Evolutionary conservation across 352 stramenopile genomes (phyloP).

Genomic region (Globisporangium abappressorium): DNA sequence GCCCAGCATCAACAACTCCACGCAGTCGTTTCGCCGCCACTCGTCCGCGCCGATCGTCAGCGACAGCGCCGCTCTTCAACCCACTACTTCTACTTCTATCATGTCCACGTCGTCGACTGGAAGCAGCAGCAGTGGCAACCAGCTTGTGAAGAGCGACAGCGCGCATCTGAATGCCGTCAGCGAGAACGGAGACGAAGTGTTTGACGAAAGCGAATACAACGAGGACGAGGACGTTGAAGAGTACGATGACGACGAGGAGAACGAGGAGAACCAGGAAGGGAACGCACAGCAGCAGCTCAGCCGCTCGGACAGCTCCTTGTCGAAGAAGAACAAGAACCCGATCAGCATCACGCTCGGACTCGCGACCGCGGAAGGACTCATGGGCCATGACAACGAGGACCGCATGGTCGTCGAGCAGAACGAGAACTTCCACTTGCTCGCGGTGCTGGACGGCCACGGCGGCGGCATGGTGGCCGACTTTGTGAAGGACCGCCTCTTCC

Average conservation of each 20-base stretch:
- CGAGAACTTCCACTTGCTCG: constrained; percentile 58
- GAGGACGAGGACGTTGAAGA: not conserved
- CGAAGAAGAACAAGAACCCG: constrained; percentile 23
- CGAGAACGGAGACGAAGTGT: constrained; percentile 5
- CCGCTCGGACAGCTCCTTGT: not conserved
- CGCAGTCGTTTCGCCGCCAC: constrained; percentile 9
- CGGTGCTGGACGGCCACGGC: constrained; percentile 75
- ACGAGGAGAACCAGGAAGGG: constrained; percentile 13
- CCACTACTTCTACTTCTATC: not conserved
- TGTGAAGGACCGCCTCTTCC: constrained; percentile 47
- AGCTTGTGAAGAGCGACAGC: not conserved
- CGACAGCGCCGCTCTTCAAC: not conserved
- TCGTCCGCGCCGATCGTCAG: not conserved
- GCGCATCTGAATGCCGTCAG: not conserved
- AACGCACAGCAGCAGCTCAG: not conserved
- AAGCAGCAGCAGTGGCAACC: not conserved
- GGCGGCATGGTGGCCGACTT: constrained; percentile 56
- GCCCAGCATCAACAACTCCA: not conserved
- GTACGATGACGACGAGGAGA: constrained; percentile 1
- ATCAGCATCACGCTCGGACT: constrained; percentile 42
- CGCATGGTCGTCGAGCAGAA: constrained; percentile 50
- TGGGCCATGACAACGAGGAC: constrained; percentile 69
- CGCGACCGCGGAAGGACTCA: constrained; percentile 42
- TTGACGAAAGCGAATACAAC: constrained; percentile 15
- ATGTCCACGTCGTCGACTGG: not conserved